A percentile compares a stretch with the other conserved stretches of the same genome.
phyloP scores from a whole-genome alignment of 306 rosid species.

The Cucurbita argyrosperma region DNA sequence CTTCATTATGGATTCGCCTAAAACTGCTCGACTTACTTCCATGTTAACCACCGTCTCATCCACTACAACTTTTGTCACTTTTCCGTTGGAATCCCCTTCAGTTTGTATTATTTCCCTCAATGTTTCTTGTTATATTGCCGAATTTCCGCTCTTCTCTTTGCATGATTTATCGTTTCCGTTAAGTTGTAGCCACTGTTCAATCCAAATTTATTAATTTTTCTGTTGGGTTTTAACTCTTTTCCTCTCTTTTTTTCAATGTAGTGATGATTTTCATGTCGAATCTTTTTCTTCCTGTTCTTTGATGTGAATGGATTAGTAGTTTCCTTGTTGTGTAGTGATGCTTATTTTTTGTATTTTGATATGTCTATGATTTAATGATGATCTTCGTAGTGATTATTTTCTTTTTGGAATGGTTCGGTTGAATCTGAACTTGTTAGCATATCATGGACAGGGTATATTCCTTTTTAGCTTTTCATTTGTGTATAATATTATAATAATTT shows the following conservation, averaged over 20 bases:
- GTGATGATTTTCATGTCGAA: not conserved
- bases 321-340: no score
- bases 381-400: no score
- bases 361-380: no score
- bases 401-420: not conserved
- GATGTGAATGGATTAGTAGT: no score
- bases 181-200: no score
- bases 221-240: not conserved
- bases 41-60: not conserved
- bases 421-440: not conserved
- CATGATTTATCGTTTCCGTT: not conserved
- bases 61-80: not conserved
- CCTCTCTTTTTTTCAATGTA: not conserved
- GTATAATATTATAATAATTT: not conserved
- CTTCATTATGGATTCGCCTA: not conserved
- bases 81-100: not conserved
- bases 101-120: not conserved
- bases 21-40: not conserved
- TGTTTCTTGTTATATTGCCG: not conserved
- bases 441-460: not conserved
- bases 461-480: not conserved
- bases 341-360: no score
- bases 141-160: not conserved
- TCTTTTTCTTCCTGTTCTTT: no score
- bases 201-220: no score